These are phyloP conservation scores for Alternaria sp. DNA, from an alignment of 2,329 filamentous ascomycete species.

Conservation along the genomic window DNA sequence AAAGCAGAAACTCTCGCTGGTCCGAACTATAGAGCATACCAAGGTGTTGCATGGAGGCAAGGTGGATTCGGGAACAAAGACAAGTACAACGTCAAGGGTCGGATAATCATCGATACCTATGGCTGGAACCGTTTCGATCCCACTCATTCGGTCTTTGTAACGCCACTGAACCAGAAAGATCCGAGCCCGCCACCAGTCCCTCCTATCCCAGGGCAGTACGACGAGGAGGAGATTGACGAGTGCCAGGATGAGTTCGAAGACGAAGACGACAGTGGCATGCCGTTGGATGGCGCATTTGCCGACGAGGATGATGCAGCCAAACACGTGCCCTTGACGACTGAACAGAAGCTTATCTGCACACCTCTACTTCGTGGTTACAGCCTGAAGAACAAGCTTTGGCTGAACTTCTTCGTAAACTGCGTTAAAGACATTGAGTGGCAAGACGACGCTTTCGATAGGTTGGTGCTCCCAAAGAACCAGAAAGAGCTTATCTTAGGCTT, in stretches of 20 bases:
- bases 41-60: conserved; percentile 52
- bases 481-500: conserved; percentile 61
- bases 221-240: conserved; percentile 15
- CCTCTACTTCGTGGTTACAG: conserved; percentile 51
- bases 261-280: conserved; percentile 22
- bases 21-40: conserved; percentile 59
- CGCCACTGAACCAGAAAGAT: conserved; percentile 45
- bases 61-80: conserved; percentile 45
- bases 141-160: conserved; percentile 47
- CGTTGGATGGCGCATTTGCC: conserved; percentile 21
- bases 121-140: conserved; percentile 61
- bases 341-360: conserved; percentile 49
- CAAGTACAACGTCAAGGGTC: conserved; percentile 54
- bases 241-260: background rate
- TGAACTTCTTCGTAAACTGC: conserved; percentile 45
- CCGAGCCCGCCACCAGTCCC: background rate
- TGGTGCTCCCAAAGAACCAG: conserved; percentile 40
- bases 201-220: background rate
- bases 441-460: conserved; percentile 54
- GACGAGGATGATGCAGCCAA: conserved; percentile 23
- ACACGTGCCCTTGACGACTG: conserved; percentile 16
- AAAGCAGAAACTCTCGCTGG: conserved; percentile 57
- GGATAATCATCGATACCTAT: conserved; percentile 60
- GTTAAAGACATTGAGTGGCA: conserved; percentile 54
- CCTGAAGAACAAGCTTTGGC: conserved; percentile 37